Base-by-base conservation (phyloP, 345 rosid species). In the Linum trigynum region DNA sequence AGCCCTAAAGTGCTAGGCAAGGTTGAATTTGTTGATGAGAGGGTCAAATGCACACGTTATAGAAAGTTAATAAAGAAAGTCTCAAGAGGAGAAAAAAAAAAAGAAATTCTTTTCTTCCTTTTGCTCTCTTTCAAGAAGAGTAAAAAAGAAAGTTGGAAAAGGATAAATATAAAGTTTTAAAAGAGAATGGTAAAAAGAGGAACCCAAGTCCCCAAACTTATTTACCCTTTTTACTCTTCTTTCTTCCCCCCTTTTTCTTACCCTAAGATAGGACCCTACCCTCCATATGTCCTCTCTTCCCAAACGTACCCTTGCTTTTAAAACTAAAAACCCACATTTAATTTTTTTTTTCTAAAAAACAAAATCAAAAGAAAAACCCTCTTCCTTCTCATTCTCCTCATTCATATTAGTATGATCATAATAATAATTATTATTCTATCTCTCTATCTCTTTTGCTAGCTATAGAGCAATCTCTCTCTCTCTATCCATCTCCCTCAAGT, bases 401-500 rank as follows among this genome's bases (percentile, higher is more conserved):
- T 23, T 23, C 32, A 23, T 23, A 23, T 23, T 23, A 23, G 32
- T 23, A 23, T 23, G 32, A 23, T 23, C 32, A 0, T 23, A 23
- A 23, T 23, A 23, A 23, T 23, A 23, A 23, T n/a, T 17, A 64
- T 40, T 48, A 55, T 37, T 57, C 61, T n/a, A 35, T 57, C 38
- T 37, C 60, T 5, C 14, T 63, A 59, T 68, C 14, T 4, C 14
- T 48, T 48, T 43, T 43, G 32, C 32, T 23, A 23, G 32, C 32
- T 23, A 23, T 23, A 23, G 32, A 23, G 32, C 32, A 23, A 23
- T 23, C 32, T 9, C 53, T 48, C 14, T 7, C 50, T 11, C 10
- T 43, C 10, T 11, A 7, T 43, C 50, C 50, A 5, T 11, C 50
- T 43, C 50, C 50, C 68, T 73, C 67, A 65, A 77, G 81, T 75